Evolutionary conservation across 345 rosid species (phyloP).

Genomic region (Boechera divaricarpa): DNA sequence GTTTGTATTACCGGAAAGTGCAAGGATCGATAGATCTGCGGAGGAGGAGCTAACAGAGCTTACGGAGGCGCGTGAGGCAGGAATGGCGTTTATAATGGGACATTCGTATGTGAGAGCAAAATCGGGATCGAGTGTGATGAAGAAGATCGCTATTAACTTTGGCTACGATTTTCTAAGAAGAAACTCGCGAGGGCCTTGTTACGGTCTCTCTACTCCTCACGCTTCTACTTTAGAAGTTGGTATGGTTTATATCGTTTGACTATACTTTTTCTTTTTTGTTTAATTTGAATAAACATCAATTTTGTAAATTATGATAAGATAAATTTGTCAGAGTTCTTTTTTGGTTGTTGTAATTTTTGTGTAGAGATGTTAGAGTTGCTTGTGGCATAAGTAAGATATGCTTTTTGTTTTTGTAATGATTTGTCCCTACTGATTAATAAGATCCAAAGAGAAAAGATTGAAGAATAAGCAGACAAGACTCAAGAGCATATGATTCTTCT

Average conservation of each 20-base stretch:
- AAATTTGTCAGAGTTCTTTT: constrained; percentile 11
- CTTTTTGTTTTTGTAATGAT: constrained; percentile 32
- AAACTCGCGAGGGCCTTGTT: constrained; percentile 78
- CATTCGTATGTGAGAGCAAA: constrained; percentile 86
- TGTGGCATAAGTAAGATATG: constrained; percentile 40
- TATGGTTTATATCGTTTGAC: constrained; percentile 79
- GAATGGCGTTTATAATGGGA: constrained; percentile 90
- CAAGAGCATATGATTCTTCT: constrained; percentile 47
- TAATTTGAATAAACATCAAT: constrained; percentile 11
- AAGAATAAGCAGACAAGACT: constrained; percentile 41
- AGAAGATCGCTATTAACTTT: constrained; percentile 76
- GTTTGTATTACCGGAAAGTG: constrained; percentile 75
- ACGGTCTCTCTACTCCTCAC: constrained; percentile 72
- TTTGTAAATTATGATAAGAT: constrained; percentile 28
- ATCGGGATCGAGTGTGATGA: constrained; percentile 83
- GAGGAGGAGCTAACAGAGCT: constrained; percentile 78
- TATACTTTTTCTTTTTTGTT: background rate
- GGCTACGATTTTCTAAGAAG: constrained; percentile 92
- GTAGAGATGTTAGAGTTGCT: constrained; percentile 35
- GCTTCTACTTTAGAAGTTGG: constrained; percentile 97
- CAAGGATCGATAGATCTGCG: constrained; percentile 47
- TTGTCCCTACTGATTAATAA: constrained; percentile 27
- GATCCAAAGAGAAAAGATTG: constrained; percentile 26
- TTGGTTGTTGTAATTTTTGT: constrained; percentile 26
- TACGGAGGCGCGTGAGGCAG: constrained; percentile 90